Conservation (phyloP, 2,329 filamentous ascomycete species). For the Atkinsonella hypoxylon region DNA sequence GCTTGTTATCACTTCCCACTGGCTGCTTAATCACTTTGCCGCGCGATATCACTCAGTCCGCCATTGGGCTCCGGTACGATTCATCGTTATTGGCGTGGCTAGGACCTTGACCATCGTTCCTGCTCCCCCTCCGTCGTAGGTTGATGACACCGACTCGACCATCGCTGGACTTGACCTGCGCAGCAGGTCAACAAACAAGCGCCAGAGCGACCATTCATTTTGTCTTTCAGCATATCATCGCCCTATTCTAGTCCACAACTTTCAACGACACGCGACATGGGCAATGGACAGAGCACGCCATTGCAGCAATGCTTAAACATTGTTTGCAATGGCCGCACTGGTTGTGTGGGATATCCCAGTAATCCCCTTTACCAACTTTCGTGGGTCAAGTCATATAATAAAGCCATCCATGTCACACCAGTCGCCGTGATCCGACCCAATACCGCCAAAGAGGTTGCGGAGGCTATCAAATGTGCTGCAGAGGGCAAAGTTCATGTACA, state of each 20-base stretch:
- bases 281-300: constrained; percentile 27
- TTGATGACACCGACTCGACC: background rate
- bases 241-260: background rate
- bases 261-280: constrained; percentile 22
- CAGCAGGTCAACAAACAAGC: background rate
- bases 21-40: background rate
- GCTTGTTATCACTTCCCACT: background rate
- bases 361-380: constrained; percentile 30
- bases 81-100: background rate
- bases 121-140: background rate
- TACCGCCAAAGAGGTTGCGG: constrained; percentile 40
- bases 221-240: background rate
- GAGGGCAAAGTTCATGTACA: constrained; percentile 41
- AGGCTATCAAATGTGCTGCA: constrained; percentile 44
- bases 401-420: constrained; percentile 37
- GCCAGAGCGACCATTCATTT: background rate
- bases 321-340: constrained; percentile 31
- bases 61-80: background rate
- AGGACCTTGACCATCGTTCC: background rate
- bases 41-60: background rate
- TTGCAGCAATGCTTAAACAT: constrained; percentile 33
- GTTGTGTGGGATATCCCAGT: constrained; percentile 35
- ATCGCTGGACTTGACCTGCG: background rate
- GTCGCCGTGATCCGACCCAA: constrained; percentile 43
- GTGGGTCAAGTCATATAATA: constrained; percentile 43